A percentile compares a stretch with the other conserved stretches of the same genome.
These are phyloP conservation scores for Xylaria sp. DNA, from an alignment of 2,329 filamentous ascomycete genomes.

Conservation along the genomic window DNA sequence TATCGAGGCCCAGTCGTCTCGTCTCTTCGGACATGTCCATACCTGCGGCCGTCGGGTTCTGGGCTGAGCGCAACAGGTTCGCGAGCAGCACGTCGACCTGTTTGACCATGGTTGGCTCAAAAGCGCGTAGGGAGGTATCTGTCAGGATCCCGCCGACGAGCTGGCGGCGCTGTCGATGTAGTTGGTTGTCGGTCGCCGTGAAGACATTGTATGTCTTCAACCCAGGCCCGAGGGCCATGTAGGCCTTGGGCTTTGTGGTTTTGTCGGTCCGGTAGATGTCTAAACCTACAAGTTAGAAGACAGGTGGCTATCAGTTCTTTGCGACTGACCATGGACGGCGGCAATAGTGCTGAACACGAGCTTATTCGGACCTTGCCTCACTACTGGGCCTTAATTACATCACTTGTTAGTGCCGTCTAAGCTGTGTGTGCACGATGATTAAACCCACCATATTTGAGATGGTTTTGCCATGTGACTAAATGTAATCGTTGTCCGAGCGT, in stretches of 20 bases:
- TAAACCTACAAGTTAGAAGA: neutral
- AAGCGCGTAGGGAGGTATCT: constrained; percentile 11
- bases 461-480: constrained; percentile 15
- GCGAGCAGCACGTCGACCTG: constrained; percentile 14
- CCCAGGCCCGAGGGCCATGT: neutral
- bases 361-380: constrained; percentile 13
- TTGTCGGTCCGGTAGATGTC: constrained; percentile 5
- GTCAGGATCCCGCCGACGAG: constrained; percentile 8
- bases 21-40: neutral
- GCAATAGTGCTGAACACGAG: constrained; percentile 8
- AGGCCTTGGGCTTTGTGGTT: constrained; percentile 17
- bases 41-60: neutral
- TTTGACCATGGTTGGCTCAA: constrained; percentile 16
- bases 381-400: neutral
- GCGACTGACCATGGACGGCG: constrained; percentile 3
- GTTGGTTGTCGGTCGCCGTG: neutral
- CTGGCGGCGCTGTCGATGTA: constrained; percentile 11
- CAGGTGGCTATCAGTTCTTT: neutral
- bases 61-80: neutral
- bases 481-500: constrained; percentile 6
- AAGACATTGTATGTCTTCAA: constrained; percentile 4
- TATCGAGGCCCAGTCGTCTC: constrained; percentile 2
- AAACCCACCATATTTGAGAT: constrained; percentile 20
- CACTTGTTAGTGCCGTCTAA: neutral
- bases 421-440: neutral